A percentile compares a stretch with the other conserved stretches of the same genome.
Conservation (phyloP, 345 rosid species). For the Tarenaya hassleriana region DNA sequence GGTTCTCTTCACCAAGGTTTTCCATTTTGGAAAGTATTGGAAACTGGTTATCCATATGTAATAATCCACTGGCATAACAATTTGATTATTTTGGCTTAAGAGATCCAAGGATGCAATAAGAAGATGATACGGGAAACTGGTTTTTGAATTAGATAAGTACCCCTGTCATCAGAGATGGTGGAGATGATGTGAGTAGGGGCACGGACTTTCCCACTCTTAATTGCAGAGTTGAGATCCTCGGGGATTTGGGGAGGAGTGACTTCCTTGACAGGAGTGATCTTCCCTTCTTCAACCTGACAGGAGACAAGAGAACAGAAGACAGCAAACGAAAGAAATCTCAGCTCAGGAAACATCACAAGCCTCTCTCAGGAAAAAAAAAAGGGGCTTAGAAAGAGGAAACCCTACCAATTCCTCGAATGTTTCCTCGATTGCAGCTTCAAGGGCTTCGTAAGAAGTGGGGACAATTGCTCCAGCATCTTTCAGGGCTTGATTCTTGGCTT, state of each 20-base stretch:
- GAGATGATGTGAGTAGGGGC: slow-evolving; percentile 98
- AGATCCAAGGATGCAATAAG: no score
- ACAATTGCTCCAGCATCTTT: slow-evolving; percentile 84
- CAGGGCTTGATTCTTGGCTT: slow-evolving; percentile 94
- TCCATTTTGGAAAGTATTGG: neutral
- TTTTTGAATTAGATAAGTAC: slow-evolving; percentile 28
- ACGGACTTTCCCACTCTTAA: slow-evolving; percentile 93
- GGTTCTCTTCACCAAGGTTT: slow-evolving; percentile 2
- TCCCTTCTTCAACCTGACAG: slow-evolving; percentile 64
- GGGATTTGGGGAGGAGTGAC: slow-evolving; percentile 86
- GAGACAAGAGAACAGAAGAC: slow-evolving; percentile 12
- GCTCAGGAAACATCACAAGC: slow-evolving; percentile 14
- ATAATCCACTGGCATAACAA: neutral
- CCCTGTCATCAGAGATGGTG: slow-evolving; percentile 95
- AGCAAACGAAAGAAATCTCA: slow-evolving; percentile 1
- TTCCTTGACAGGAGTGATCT: slow-evolving; percentile 72
- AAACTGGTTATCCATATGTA: neutral
- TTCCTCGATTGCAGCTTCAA: slow-evolving; percentile 70
- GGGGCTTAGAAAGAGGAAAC: slow-evolving; percentile 23
- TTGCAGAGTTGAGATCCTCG: slow-evolving; percentile 86
- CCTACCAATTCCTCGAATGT: slow-evolving; percentile 84
- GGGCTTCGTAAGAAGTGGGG: slow-evolving; percentile 85
- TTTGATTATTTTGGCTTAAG: neutral
- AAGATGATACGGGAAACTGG: neutral
- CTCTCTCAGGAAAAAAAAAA: neutral